phyloP scores from a whole-genome alignment of 1,284 basidiomycete species.

The Waitea zeae region DNA sequence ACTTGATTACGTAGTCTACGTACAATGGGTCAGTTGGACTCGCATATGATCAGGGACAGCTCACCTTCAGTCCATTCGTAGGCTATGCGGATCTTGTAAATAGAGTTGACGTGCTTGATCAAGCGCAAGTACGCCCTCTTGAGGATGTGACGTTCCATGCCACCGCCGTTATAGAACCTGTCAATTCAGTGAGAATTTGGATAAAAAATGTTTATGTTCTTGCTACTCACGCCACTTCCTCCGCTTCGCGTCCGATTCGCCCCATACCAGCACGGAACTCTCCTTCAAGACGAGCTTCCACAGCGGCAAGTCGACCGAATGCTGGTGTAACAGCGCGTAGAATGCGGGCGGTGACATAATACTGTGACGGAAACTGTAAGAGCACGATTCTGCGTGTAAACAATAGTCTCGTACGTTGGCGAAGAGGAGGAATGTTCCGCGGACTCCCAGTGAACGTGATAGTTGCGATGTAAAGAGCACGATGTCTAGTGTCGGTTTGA shows the following conservation, averaged over 20 bases:
- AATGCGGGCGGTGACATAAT: conserved; percentile 74
- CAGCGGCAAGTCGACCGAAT: conserved; percentile 82
- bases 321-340: conserved; percentile 81
- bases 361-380: no score
- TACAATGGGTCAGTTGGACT: no score
- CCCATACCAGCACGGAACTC: conserved; percentile 87
- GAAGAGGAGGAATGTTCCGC: conserved; percentile 67
- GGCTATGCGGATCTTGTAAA: conserved; percentile 54
- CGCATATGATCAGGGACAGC: conserved; percentile 67
- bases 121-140: conserved; percentile 66
- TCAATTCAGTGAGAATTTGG: conserved; percentile 2
- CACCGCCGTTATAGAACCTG: conserved; percentile 87
- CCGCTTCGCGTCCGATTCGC: conserved; percentile 77
- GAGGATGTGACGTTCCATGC: conserved; percentile 73
- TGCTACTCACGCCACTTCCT: conserved; percentile 76
- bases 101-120: conserved; percentile 81
- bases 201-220: neutral
- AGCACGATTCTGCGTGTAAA: no score
- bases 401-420: conserved; percentile 28
- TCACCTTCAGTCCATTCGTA: neutral
- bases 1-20: conserved; percentile 90
- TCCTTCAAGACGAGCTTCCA: conserved; percentile 77
- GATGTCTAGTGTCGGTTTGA: conserved; percentile 86
- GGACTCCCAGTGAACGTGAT: conserved; percentile 67
- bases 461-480: conserved; percentile 90